Percentiles rank a stretch among this genome's conserved stretches.
Conservation (phyloP, 148 eudicot genomes). For the Fagopyrum homotropicum region DNA sequence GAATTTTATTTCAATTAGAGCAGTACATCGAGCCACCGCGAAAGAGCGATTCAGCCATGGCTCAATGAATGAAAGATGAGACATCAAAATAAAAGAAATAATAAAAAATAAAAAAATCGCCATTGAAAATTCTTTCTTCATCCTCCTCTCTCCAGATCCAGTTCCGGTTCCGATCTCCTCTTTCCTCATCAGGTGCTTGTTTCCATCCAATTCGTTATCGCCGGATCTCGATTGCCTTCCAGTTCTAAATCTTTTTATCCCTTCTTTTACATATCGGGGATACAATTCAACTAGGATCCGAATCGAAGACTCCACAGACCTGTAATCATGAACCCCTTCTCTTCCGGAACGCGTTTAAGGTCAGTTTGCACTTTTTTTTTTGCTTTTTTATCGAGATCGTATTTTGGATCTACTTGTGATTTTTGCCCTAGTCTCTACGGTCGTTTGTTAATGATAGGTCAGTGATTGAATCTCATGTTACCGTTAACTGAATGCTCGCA, state of each 20-base stretch:
- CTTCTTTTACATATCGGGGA: background rate
- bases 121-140: background rate
- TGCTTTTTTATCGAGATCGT: background rate
- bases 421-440: slow-evolving; percentile 1
- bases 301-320: slow-evolving; percentile 38
- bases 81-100: background rate
- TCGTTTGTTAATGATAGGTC: slow-evolving; percentile 1
- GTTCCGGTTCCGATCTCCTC: background rate
- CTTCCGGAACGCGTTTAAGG: slow-evolving; percentile 95
- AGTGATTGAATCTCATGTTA: background rate
- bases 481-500: background rate
- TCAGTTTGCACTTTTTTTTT: slow-evolving; percentile 20
- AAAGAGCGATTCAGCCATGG: background rate
- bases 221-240: slow-evolving; percentile 11
- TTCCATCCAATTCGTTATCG: background rate
- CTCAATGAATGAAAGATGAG: slow-evolving; percentile 5
- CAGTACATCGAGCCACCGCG: background rate
- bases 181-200: background rate
- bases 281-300: slow-evolving; percentile 28
- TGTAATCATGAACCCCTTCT: slow-evolving; percentile 84
- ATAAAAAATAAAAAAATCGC: background rate
- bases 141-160: slow-evolving; percentile 13
- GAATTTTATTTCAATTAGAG: background rate
- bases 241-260: background rate
- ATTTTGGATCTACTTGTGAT: slow-evolving; percentile 14